Evolutionary conservation across 192 early-diverging fungal species (phyloP).

Genomic region (Chytriomyces sp.): DNA sequence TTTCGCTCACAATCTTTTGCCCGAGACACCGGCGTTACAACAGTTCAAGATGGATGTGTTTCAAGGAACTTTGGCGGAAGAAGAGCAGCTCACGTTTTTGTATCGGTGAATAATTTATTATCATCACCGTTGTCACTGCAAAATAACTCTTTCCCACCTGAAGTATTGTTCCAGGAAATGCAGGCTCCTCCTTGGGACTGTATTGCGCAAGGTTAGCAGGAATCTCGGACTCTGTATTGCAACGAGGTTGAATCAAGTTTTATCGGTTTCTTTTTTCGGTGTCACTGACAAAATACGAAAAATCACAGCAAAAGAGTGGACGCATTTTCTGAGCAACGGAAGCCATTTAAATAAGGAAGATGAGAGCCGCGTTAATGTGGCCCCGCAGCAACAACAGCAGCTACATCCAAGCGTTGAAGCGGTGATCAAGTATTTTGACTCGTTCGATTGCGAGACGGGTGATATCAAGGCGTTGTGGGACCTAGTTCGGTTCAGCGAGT

Average conservation of each 20-base stretch:
- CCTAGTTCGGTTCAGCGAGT: not conserved
- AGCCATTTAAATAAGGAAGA: conserved; percentile 5
- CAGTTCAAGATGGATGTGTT: conserved; percentile 67
- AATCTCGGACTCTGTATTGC: conserved; percentile 39
- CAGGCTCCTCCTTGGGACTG: conserved; percentile 48
- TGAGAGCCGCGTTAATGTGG: no score
- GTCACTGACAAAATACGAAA: not conserved
- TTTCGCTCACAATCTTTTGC: conserved; percentile 54
- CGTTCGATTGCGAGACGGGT: conserved; percentile 27
- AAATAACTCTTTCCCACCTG: not conserved
- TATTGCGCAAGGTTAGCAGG: conserved; percentile 58
- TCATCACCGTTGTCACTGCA: no score
- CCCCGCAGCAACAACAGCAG: no score
- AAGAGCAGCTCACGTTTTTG: conserved; percentile 62
- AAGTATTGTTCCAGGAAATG: conserved; percentile 48
- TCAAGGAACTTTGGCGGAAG: conserved; percentile 37
- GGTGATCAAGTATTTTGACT: conserved; percentile 17
- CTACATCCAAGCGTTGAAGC: not conserved
- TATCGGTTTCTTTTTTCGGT: not conserved
- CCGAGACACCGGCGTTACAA: conserved; percentile 46
- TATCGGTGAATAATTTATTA: conserved; percentile 54
- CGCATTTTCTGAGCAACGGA: conserved; percentile 33
- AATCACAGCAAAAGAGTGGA: conserved; percentile 34
- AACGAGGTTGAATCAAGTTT: conserved; percentile 43
- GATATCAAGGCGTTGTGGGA: conserved; percentile 9